These are phyloP conservation scores for Cercospora canescens DNA, from an alignment of 2,329 filamentous ascomycete species.

Conservation along the genomic window DNA sequence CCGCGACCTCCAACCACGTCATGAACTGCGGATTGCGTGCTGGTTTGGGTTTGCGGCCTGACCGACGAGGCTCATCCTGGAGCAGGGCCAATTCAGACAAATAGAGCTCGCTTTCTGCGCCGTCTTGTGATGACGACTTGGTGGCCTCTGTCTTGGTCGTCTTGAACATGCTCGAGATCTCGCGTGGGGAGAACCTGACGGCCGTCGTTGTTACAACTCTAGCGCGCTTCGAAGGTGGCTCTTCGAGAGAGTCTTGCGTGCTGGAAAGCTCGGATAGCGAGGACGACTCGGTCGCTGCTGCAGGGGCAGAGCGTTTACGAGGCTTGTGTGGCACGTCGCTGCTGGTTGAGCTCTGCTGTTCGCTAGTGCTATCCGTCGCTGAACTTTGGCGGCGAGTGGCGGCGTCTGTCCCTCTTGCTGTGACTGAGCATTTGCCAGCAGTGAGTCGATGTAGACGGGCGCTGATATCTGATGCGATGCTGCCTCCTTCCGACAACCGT, in stretches of 20 bases:
- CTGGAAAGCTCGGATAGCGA: neutral
- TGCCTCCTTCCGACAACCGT: neutral
- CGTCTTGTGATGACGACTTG: neutral
- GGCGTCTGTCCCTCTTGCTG: neutral
- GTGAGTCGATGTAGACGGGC: neutral
- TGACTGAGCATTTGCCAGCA: neutral
- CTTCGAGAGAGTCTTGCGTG: neutral
- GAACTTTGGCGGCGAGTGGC: neutral
- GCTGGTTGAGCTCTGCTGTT: neutral
- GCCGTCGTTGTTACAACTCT: neutral
- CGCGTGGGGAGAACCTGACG: neutral
- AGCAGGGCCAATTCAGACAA: neutral
- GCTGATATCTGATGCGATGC: neutral
- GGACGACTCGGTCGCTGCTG: neutral
- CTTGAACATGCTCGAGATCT: conserved; percentile 1
- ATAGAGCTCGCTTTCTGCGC: neutral
- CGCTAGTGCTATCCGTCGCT: neutral
- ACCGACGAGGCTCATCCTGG: conserved; percentile 82
- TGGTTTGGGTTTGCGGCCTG: conserved; percentile 96
- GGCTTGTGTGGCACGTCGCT: neutral
- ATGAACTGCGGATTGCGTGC: conserved; percentile 48
- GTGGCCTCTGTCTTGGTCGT: neutral
- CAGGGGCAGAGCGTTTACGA: neutral
- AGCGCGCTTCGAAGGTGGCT: neutral
- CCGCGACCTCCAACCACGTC: neutral